Conservation (phyloP, 495 filamentous ascomycete species). For the Glonium stellatum region DNA sequence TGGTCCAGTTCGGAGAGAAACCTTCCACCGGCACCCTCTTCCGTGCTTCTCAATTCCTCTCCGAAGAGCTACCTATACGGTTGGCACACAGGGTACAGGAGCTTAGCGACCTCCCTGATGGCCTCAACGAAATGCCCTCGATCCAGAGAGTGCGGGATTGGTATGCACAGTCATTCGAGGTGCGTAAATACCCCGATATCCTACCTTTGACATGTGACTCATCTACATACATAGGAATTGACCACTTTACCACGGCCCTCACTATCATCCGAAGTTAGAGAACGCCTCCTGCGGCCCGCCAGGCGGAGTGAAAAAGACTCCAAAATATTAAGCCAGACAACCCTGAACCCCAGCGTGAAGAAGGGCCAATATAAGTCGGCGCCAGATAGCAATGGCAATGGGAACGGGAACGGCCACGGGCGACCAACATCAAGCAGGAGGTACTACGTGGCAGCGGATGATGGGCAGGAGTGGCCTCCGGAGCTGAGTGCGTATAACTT, state of each 20-base stretch:
- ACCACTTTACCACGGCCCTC: constrained; percentile 72
- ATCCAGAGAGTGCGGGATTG: constrained; percentile 92
- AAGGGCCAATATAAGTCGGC: constrained; percentile 82
- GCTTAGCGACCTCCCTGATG: constrained; percentile 86
- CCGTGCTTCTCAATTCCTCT: constrained; percentile 94
- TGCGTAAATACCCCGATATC: constrained; percentile 40
- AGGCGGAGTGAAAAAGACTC: constrained; percentile 53
- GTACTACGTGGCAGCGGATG: constrained; percentile 89
- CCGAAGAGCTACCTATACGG: constrained; percentile 94
- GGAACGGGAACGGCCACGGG: constrained; percentile 39
- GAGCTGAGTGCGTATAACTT: constrained; percentile 92
- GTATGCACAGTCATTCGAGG: constrained; percentile 99
- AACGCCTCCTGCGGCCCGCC: constrained; percentile 67
- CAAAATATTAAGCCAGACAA: constrained; percentile 70
- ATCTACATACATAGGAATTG: constrained; percentile 61
- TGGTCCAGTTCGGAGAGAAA: constrained; percentile 84
- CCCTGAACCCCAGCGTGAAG: constrained; percentile 80
- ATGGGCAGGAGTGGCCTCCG: constrained; percentile 83
- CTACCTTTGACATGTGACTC: constrained; percentile 22
- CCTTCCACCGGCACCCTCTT: constrained; percentile 74
- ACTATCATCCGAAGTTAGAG: constrained; percentile 68
- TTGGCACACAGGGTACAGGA: constrained; percentile 94
- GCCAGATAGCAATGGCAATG: constrained; percentile 47
- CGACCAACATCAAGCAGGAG: constrained; percentile 53
- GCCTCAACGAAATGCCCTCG: constrained; percentile 95